These are phyloP conservation scores for Ogataea haglerorum DNA, from an alignment of 805 yeast genomes.

Conservation along the genomic window DNA sequence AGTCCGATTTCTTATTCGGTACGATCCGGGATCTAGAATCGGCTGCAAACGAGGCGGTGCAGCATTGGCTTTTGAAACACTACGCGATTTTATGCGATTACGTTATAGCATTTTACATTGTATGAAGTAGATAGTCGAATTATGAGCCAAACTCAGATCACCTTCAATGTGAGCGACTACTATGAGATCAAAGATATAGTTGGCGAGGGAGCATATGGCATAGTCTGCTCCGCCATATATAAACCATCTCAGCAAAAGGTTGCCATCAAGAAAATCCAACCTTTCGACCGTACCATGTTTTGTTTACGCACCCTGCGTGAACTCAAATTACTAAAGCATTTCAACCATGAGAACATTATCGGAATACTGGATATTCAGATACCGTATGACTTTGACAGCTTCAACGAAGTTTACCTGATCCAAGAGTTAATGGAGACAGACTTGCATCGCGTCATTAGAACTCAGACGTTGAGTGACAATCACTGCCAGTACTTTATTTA, in stretches of 20 bases:
- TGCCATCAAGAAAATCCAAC: slow-evolving; percentile 94
- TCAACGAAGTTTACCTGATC: slow-evolving; percentile 83
- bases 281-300: slow-evolving; percentile 85
- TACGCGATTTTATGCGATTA: slow-evolving; percentile 7
- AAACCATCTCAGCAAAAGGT: slow-evolving; percentile 82
- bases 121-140: neutral
- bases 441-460: slow-evolving; percentile 72
- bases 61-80: slow-evolving; percentile 6
- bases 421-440: slow-evolving; percentile 90
- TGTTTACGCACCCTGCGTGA: slow-evolving; percentile 88
- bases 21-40: neutral
- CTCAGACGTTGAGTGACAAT: slow-evolving; percentile 83
- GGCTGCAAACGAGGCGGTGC: slow-evolving; percentile 1
- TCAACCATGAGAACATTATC: slow-evolving; percentile 91
- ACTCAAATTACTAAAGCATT: slow-evolving; percentile 81
- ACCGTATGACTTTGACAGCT: slow-evolving; percentile 70
- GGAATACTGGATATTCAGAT: slow-evolving; percentile 85
- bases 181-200: slow-evolving; percentile 81
- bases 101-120: slow-evolving; percentile 5
- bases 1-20: neutral
- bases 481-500: slow-evolving; percentile 92
- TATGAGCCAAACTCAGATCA: slow-evolving; percentile 29
- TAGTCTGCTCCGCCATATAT: slow-evolving; percentile 87
- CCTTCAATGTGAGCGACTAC: slow-evolving; percentile 85
- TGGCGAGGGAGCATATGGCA: slow-evolving; percentile 97